A percentile compares a stretch with the other conserved stretches of the same genome.
phyloP scores from a whole-genome alignment of 345 rosid species.

The Populus deltoides region DNA sequence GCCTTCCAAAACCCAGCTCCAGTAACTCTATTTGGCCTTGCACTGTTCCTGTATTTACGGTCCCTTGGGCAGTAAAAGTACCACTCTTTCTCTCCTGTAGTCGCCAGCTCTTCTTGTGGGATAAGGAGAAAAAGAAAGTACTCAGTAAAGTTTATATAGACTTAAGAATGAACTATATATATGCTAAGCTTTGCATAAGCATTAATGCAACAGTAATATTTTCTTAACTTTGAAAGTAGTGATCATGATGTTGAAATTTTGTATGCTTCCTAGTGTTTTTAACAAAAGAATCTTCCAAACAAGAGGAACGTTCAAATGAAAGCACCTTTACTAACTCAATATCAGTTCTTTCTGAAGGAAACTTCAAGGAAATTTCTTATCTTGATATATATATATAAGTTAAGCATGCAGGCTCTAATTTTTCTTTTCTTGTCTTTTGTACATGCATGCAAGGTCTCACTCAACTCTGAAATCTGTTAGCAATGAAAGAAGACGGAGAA shows the following conservation, averaged over 20 bases:
- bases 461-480: not conserved
- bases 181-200: not conserved
- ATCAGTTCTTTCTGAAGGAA: not conserved
- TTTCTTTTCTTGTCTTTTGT: not conserved
- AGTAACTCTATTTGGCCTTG: slow-evolving; percentile 87
- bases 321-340: not conserved
- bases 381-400: not conserved
- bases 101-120: slow-evolving; percentile 49
- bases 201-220: not conserved
- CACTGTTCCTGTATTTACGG: slow-evolving; percentile 86
- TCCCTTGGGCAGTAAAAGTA: slow-evolving; percentile 91
- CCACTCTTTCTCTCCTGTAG: slow-evolving; percentile 90
- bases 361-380: not conserved
- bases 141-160: not conserved
- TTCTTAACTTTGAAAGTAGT: not conserved
- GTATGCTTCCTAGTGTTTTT: not conserved
- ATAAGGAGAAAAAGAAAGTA: not conserved
- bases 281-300: slow-evolving; percentile 8
- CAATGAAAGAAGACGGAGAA: not conserved
- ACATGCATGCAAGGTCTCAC: not conserved
- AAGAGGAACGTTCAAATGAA: not conserved
- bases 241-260: slow-evolving; percentile 11
- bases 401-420: too few relatives aligned
- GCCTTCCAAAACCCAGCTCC: slow-evolving; percentile 99
- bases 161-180: not conserved